Evolutionary conservation across 2,329 filamentous ascomycete species (phyloP), one percentile per base, ranked within the genome.

Genomic region (Polychaeton citri): DNA sequence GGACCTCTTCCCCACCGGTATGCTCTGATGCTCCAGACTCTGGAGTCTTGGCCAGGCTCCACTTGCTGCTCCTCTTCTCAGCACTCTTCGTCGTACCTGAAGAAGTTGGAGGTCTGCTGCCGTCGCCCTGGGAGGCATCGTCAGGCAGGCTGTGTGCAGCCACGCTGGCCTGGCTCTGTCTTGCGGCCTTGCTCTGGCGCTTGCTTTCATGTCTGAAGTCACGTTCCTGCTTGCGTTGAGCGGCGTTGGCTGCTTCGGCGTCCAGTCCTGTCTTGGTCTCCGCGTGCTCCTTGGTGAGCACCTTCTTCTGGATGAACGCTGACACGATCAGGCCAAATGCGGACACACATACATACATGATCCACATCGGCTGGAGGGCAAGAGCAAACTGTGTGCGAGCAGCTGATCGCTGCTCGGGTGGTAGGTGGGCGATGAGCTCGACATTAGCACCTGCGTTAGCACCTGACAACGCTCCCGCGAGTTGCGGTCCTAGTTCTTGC

Each of bases 391-490:
- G 63, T 4, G 46, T 42, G 15, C 62, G 51, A 1, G 64, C 64
- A 6, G 62, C 47, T 2, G 32, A 39, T 44, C 61, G 66, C 33
- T 73, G 60, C 2, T 55, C 53, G 0, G 61, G 57, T 0, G 65
- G 63, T 6, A 83, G 59, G 0, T 50, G 44, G n/a, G 66, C 60
- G 15, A 82, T 69, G 7, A 73, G 49, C 15, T 68, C 62, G 2
- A 78, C 71, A 48, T 72, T 76, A 15, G 79, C 69, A 10, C 74
- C 68, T 21, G 79, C 74, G 38, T 69, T 65, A 43, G 63, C 60
- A n/a, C 76, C 76, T 3, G 71, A 67, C 5, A 83, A 65, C 17
- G 62, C 49, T 3, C 54, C 46, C 1, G 74, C 74, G 1, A 68
- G 58, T 3, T 69, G 50, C 0, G 62, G 58, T 0, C 70, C 70